Conservation (phyloP, 768 basidiomycete species). For the Ramaria sp. region DNA sequence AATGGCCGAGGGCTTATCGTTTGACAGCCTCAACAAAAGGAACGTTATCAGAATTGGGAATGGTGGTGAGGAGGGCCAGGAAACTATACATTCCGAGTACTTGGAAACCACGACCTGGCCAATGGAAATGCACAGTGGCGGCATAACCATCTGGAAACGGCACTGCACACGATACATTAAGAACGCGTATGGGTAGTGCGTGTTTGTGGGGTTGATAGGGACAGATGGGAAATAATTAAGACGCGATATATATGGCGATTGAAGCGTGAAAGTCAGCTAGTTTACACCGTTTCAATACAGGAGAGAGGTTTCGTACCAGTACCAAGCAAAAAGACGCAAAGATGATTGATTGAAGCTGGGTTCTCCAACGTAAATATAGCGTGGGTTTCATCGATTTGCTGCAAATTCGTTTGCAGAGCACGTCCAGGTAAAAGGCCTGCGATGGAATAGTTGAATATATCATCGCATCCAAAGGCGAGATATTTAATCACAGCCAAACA, state of each 20-base stretch:
- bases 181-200: no score
- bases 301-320: constrained; percentile 34
- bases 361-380: constrained; percentile 65
- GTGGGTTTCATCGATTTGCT: constrained; percentile 76
- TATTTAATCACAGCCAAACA: constrained; percentile 8
- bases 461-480: not conserved
- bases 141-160: constrained; percentile 79
- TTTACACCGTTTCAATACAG: not conserved
- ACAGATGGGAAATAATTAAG: not conserved
- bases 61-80: not conserved
- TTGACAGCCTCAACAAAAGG: constrained; percentile 53
- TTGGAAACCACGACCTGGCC: constrained; percentile 83
- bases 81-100: constrained; percentile 67
- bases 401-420: constrained; percentile 66
- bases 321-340: constrained; percentile 77
- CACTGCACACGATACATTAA: constrained; percentile 26
- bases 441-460: not conserved
- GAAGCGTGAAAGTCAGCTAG: not conserved
- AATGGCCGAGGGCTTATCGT: constrained; percentile 83
- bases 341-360: constrained; percentile 69
- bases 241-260: not conserved
- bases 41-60: not conserved
- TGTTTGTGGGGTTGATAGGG: not conserved
- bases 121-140: constrained; percentile 75
- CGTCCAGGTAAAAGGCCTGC: constrained; percentile 36